Base-by-base conservation (phyloP, 345 rosid genomes). In the Populus tremula region DNA sequence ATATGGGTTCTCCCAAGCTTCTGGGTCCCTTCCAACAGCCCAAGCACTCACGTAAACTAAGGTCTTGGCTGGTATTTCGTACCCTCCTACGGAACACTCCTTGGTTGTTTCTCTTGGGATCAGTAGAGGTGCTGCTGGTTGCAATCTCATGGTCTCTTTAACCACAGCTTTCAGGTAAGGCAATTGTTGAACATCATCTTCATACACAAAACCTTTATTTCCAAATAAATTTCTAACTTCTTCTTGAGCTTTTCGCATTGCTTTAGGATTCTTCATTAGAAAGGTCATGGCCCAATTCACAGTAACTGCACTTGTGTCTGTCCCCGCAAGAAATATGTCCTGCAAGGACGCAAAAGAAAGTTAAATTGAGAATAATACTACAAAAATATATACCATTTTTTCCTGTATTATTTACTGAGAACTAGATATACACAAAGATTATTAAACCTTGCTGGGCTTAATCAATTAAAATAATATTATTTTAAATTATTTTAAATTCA, bases 161-260 rank as follows among this genome's bases (percentile, higher is more conserved):
- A 72, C n/a, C 13, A 72, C 75, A 9, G 49, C 75, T 20, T 54
- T 53, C 0, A 65, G 77, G 8, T 65, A 47, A 17, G 45, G 6
- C 8, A 65, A 31, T 18, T 64, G 70, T 5, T 75, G 67, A 17
- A 65, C n/a, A 27, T 65, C 70, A 23, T 65, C 77, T 65, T 75
- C 77, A 47, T 64, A 14, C n/a, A 65, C 63, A 27, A 75, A 75
- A 14, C 70, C 70, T 31, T 47, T 64, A 1, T 75, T 31, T 36
- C 76, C 67, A n/a, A 21, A 10, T 14, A 56, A 4, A 9, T 1
- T 0, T 23, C 64, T 53, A 71, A 68, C 27, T 69, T 69, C 53
- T n/a, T 69, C 18, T 39, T 67, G 70, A 67, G 43, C 70, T 67
- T 67, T 67, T n/a, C 25, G 12, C 71, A 68, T 68, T 38, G 49